Percentiles rank a stretch among this genome's conserved stretches.
phyloP scores from a whole-genome alignment of 2,329 filamentous ascomycete species.

The Fusarium poae region DNA sequence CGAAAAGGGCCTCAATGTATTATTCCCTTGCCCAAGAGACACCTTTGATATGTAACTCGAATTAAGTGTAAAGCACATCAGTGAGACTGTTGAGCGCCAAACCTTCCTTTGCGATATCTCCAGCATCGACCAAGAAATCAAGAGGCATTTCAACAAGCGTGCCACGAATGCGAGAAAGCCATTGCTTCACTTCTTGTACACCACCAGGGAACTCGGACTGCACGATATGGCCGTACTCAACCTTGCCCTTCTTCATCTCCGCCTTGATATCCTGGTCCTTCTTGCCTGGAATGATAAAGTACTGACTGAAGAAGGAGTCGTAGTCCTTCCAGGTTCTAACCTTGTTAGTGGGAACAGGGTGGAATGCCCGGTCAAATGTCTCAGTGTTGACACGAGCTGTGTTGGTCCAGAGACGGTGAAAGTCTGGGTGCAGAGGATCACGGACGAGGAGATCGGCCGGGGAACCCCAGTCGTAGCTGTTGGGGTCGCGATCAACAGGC shows the following conservation, averaged over 20 bases:
- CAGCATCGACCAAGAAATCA: slow-evolving; percentile 80
- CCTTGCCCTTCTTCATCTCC: slow-evolving; percentile 66
- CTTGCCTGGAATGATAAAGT: slow-evolving; percentile 71
- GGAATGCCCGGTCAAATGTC: slow-evolving; percentile 84
- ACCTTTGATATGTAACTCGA: fast-evolving
- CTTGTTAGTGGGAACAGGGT: slow-evolving; percentile 77
- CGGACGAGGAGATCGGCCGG: slow-evolving; percentile 75
- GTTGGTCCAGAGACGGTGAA: slow-evolving; percentile 77
- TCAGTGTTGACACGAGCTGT: slow-evolving; percentile 84
- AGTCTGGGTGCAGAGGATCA: slow-evolving; percentile 78
- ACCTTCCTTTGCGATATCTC: slow-evolving; percentile 88
- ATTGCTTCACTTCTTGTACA: slow-evolving; percentile 78
- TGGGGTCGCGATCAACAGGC: slow-evolving; percentile 76
- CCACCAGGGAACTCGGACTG: slow-evolving; percentile 81
- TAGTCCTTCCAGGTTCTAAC: slow-evolving; percentile 81
- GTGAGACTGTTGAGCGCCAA: slow-evolving; percentile 79
- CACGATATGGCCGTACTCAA: slow-evolving; percentile 89
- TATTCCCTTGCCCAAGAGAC: neutral
- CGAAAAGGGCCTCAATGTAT: neutral
- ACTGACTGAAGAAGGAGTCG: slow-evolving; percentile 74
- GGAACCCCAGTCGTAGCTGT: slow-evolving; percentile 80
- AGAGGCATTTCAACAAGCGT: slow-evolving; percentile 91
- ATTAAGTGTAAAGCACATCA: slow-evolving; percentile 76
- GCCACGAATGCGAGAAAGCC: slow-evolving; percentile 74
- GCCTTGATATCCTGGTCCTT: slow-evolving; percentile 65